phyloP scores from a whole-genome alignment of 371 early-diverging fungal species.

The Choanephora cucurbitarum region DNA sequence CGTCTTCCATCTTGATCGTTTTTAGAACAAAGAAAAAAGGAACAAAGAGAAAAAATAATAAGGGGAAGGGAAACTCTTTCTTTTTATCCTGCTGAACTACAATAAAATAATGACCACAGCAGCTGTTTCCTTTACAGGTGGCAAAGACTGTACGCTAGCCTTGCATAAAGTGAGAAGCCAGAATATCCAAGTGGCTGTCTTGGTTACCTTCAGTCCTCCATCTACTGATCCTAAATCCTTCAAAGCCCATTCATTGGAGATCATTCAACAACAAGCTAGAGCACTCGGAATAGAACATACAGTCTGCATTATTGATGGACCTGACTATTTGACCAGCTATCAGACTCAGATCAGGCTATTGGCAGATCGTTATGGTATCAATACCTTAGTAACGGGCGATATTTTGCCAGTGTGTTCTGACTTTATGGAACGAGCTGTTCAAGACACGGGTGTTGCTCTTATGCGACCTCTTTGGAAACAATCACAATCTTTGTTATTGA shows the following conservation, averaged over 20 bases:
- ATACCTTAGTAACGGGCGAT: constrained; percentile 58
- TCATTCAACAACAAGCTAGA: constrained; percentile 45
- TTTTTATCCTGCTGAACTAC: neutral
- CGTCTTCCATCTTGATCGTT: constrained; percentile 12
- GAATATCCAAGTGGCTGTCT: constrained; percentile 40
- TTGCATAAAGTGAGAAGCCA: constrained; percentile 41
- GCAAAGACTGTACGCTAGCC: constrained; percentile 61
- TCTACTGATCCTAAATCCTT: constrained; percentile 39
- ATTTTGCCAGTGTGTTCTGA: constrained; percentile 58
- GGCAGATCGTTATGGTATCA: constrained; percentile 32
- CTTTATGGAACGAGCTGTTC: constrained; percentile 60
- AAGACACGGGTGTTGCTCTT: constrained; percentile 44
- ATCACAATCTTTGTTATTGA: constrained; percentile 35
- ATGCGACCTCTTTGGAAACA: constrained; percentile 59
- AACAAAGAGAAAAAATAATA: neutral
- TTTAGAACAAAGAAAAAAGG: constrained; percentile 2
- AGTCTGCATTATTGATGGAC: constrained; percentile 40
- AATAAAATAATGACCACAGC: constrained; percentile 17
- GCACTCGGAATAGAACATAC: constrained; percentile 50
- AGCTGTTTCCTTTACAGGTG: constrained; percentile 60
- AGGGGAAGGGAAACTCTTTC: too few species aligned
- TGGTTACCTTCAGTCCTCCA: constrained; percentile 58
- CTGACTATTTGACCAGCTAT: constrained; percentile 53
- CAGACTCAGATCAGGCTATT: constrained; percentile 39
- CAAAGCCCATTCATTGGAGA: constrained; percentile 52